Conservation (phyloP, 2,329 filamentous ascomycete species). For the Penicillium sp. region DNA sequence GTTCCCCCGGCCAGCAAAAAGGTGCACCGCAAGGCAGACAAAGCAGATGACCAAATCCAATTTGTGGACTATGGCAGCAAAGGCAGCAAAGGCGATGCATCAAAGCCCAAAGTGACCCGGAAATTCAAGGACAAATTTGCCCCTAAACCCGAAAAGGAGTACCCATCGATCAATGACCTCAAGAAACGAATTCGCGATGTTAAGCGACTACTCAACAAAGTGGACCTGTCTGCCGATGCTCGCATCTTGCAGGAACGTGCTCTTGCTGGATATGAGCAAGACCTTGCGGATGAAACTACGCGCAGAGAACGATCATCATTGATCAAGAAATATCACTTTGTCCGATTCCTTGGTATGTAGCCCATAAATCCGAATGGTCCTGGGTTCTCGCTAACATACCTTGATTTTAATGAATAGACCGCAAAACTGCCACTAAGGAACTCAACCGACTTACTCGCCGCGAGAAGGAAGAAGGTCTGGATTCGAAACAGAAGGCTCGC, state of each 20-base stretch:
- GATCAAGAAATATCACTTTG: constrained; percentile 63
- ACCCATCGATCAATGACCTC: constrained; percentile 48
- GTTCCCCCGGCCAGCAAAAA: constrained; percentile 25
- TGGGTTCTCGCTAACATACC: constrained; percentile 7
- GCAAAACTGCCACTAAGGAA: constrained; percentile 43
- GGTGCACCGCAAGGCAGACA: constrained; percentile 17
- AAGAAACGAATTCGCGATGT: constrained; percentile 58
- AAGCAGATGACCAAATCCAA: constrained; percentile 10
- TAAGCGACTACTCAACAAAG: constrained; percentile 50
- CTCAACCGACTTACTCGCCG: constrained; percentile 37
- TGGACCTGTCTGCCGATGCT: constrained; percentile 54
- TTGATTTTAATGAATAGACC: constrained; percentile 27
- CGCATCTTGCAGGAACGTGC: constrained; percentile 60
- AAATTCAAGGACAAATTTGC: constrained; percentile 23
- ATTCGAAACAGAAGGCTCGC: constrained; percentile 27
- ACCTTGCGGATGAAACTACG: constrained; percentile 50
- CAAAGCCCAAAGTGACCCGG: constrained; percentile 10
- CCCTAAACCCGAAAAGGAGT: constrained; percentile 27
- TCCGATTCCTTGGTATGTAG: constrained; percentile 58
- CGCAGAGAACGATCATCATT: constrained; percentile 54
- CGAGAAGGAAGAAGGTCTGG: constrained; percentile 38
- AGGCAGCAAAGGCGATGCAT: constrained; percentile 6
- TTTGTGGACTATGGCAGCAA: constrained; percentile 13
- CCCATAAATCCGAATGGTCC: not conserved
- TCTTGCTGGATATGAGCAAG: constrained; percentile 55